Base-by-base conservation (phyloP, 352 stramenopile species). In the Pythium rishiriense region DNA sequence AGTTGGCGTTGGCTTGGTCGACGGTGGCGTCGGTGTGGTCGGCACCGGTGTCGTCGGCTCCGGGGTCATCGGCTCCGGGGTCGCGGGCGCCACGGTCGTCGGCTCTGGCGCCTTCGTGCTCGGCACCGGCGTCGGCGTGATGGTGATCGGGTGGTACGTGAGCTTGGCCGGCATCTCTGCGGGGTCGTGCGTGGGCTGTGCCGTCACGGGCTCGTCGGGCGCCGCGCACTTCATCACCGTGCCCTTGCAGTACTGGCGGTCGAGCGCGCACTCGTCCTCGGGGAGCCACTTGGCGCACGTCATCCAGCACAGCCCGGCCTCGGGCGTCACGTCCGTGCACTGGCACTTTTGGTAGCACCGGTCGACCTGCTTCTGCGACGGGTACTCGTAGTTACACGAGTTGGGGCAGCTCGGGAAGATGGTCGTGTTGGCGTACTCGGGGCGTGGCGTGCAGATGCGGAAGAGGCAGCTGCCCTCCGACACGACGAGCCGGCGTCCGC, bases 251-350 rank as follows among this genome's bases (percentile, higher is more conserved):
- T 59, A 57, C 45, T 79, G 75, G 21, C 73, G 48, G 67, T 75
- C 58, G 50, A 76, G 49, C 3, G 68, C 46, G 47, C 77, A 83
- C 39, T 70, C 50, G 26, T 41, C 46, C 3, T 51, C 46, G 5
- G 46, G 53, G 28, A 78, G 54, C 19, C 49, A 59, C 51, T 56
- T 58, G 6, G 80, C 72, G 43, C 80, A 89, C 12, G 84, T 58
- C 78, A 87, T 87, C 80, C 80, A 87, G 66, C 78, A 89, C 7
- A 76, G n/a, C 8, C 76, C 75, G 2, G 62, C 73, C 11, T 69
- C 24, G 9, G 51, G 37, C 19, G 58, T 4, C 49, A 69, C 7
- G 64, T 74, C 62, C 10, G 51, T 70, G 58, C 75, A 83, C 29
- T 78, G 62, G 62, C 78, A 85, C 29, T 85, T 83, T 17, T 79